phyloP scores from a whole-genome alignment of 257 asterid genomes.

The Gentiana straminea region DNA sequence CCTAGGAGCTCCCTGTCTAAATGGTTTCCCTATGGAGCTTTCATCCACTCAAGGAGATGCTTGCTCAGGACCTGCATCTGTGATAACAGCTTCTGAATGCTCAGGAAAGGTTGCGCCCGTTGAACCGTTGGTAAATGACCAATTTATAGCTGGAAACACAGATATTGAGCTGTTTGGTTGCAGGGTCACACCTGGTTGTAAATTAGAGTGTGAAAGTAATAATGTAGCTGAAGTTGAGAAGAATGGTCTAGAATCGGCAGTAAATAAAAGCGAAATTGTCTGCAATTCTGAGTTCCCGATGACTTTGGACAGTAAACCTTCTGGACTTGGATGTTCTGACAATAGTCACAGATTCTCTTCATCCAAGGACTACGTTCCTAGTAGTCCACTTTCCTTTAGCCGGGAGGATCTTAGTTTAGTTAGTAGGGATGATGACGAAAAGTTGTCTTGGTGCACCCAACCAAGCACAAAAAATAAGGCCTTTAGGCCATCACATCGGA shows the following conservation, averaged over 20 bases:
- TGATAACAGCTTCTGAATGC: slow-evolving; percentile 56
- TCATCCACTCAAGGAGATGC: slow-evolving; percentile 34
- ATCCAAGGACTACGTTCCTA: slow-evolving; percentile 30
- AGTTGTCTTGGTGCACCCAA: slow-evolving; percentile 53
- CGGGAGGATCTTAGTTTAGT: slow-evolving; percentile 64
- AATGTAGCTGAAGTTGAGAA: slow-evolving; percentile 32
- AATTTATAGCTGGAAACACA: slow-evolving; percentile 39
- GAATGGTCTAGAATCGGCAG: slow-evolving; percentile 40
- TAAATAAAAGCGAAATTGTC: slow-evolving; percentile 27
- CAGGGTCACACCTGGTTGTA: slow-evolving; percentile 36
- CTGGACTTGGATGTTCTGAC: slow-evolving; percentile 48
- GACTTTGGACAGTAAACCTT: slow-evolving; percentile 40
- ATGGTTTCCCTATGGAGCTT: slow-evolving; percentile 25
- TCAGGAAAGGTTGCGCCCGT: slow-evolving; percentile 49
- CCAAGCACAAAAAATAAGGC: slow-evolving; percentile 47
- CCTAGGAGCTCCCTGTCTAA: slow-evolving; percentile 42
- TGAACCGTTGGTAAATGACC: slow-evolving; percentile 38
- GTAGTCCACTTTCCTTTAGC: slow-evolving; percentile 36
- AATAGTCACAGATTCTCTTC: slow-evolving; percentile 53
- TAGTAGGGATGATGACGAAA: slow-evolving; percentile 80
- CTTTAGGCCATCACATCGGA: slow-evolving; percentile 31
- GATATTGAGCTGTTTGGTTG: slow-evolving; percentile 46
- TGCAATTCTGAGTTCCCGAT: slow-evolving; percentile 24
- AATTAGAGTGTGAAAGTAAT: slow-evolving; percentile 36
- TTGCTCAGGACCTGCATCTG: slow-evolving; percentile 56